Evolutionary conservation across 208 protist genomes (phyloP).

Genomic region (Leishmania tarentolae): DNA sequence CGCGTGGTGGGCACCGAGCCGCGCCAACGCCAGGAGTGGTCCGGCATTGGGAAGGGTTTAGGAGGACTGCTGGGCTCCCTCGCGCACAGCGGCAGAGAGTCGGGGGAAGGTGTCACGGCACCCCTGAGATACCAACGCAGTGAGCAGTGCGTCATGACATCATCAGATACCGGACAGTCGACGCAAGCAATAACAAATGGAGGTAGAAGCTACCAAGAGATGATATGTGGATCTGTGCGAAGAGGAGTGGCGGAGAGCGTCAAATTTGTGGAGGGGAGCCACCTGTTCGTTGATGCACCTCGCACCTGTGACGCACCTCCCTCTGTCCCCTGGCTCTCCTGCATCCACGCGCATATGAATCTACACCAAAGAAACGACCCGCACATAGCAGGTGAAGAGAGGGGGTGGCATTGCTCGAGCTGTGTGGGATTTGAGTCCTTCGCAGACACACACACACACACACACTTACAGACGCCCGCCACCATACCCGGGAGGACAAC

Average conservation of each 20-base stretch:
- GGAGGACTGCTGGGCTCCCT: neutral
- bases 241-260: neutral
- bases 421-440: neutral
- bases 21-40: neutral
- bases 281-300: neutral
- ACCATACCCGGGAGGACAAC: no score
- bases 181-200: no score
- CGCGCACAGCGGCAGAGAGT: no score
- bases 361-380: neutral
- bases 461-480: neutral
- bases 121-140: neutral
- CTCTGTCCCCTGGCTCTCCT: neutral
- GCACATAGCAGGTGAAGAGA: neutral
- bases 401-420: neutral
- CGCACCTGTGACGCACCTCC: neutral
- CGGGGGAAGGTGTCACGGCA: no score
- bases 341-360: neutral
- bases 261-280: neutral
- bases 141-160: neutral
- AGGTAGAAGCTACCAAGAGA: no score
- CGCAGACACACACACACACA: neutral
- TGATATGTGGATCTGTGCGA: no score
- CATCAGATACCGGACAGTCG: no score
- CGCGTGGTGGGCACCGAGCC: no score
- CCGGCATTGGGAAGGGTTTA: neutral